Evolutionary conservation across 2,329 filamentous ascomycete species (phyloP), one percentile per base, ranked within the genome.

Genomic region (Claviceps paspali): DNA sequence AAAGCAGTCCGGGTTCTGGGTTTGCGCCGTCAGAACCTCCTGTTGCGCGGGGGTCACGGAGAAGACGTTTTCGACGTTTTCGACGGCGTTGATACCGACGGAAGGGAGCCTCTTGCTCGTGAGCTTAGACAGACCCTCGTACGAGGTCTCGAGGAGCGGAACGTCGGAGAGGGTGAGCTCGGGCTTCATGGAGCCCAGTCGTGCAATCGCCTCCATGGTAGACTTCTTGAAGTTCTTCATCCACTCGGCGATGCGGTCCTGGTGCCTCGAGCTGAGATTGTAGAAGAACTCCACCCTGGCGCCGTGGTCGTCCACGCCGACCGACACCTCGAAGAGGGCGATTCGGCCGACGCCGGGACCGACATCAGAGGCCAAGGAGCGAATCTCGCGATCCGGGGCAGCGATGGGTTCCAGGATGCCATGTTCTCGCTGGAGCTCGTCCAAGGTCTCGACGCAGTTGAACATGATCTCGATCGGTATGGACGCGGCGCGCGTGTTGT

Each of bases 401-500:
- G 56, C 43, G 1, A 68, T 47, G 23, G 67, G 64, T 40, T 67
- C 59, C 7, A 77, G 59, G 1, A 76, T 52, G 1, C 65, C 61
- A 30, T 67, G 63, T 8, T 60, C 54, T 2, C 58, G 57, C 35
- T 68, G 63, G 0, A 70, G 49, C n/a, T 65, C 61, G 34, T 68
- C 62, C 12, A 64, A 52, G 0, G 62, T 62, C 3, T 70, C 69
- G 2, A 64, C 56, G 44, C 70, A 73, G 39, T 63, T 75, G 49
- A 78, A 75, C 24, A 74, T 60, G 27, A 78, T 57, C 49, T 78
- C 73, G 33, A 76, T 62, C 0, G 70, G 69, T 41, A 60, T 61
- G 29, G 67, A 62, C 1, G 56, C 47, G 1, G 50, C 44, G 0
- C 51, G 43, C 1, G 47, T 50, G n/a, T 52, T 47, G 2, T 52